Percentiles rank a stretch among this genome's conserved stretches.
These are phyloP conservation scores for Coemansia sp. DNA, from an alignment of 192 early-diverging fungal species.

Conservation along the genomic window DNA sequence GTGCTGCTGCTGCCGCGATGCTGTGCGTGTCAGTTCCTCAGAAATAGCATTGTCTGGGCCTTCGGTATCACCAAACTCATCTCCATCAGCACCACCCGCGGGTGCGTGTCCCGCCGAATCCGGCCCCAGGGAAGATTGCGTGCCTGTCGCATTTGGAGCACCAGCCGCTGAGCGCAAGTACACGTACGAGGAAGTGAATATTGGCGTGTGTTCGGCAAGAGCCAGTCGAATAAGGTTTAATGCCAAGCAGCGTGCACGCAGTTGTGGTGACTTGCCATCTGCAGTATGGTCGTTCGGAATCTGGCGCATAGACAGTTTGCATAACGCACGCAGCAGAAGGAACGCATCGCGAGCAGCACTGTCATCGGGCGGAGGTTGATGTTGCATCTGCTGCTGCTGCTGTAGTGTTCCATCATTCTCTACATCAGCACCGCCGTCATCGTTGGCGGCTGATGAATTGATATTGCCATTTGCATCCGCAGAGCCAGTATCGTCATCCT, in stretches of 20 bases:
- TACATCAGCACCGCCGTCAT: neutral
- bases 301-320: conserved; percentile 86
- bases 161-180: conserved; percentile 18
- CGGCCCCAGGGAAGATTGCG: neutral
- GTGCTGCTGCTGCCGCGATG: conserved; percentile 10
- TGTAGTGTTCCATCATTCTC: neutral
- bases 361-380: conserved; percentile 12
- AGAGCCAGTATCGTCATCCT: neutral
- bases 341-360: conserved; percentile 70
- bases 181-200: conserved; percentile 69
- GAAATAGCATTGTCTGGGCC: conserved; percentile 41
- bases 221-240: conserved; percentile 77
- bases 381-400: neutral
- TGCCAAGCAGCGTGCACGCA: conserved; percentile 83
- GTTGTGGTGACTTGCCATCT: conserved; percentile 77
- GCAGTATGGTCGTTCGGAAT: conserved; percentile 64
- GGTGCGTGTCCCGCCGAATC: conserved; percentile 1
- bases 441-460: neutral
- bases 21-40: conserved; percentile 13
- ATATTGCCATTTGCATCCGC: neutral
- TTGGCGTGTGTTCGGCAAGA: conserved; percentile 70
- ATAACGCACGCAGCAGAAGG: conserved; percentile 81
- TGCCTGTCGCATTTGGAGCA: neutral
- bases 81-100: conserved; percentile 7
- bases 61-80: conserved; percentile 50